These are phyloP conservation scores for Stygiomarasmius scandens DNA, from an alignment of 1,284 basidiomycete genomes.

Conservation along the genomic window DNA sequence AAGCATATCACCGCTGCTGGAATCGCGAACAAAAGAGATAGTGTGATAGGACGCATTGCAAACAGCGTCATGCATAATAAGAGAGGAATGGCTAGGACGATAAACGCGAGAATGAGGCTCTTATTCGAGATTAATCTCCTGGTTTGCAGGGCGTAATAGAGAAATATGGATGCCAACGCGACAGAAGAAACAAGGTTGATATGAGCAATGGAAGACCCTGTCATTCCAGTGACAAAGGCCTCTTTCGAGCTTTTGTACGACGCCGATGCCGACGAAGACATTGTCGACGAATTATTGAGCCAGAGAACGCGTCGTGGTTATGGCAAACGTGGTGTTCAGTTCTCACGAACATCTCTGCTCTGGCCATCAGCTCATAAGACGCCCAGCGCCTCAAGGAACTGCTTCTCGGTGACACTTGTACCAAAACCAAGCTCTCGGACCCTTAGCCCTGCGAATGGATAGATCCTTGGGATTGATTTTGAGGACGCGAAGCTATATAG, in stretches of 20 bases:
- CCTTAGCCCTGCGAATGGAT: too few species aligned
- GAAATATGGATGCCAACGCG: conserved; percentile 68
- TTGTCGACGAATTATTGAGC: too few species aligned
- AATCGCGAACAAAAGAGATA: conserved; percentile 54
- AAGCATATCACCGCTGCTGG: conserved; percentile 45
- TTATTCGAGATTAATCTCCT: conserved; percentile 41
- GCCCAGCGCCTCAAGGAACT: too few species aligned
- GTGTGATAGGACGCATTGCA: conserved; percentile 55
- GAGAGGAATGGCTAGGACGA: conserved; percentile 73
- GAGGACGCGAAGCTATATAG: too few species aligned
- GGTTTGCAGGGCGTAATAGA: conserved; percentile 63
- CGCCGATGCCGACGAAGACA: background rate
- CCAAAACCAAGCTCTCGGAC: too few species aligned
- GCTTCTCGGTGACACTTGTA: too few species aligned
- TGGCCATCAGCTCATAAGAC: too few species aligned
- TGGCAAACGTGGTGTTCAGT: too few species aligned
- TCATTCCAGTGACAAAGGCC: conserved; percentile 82
- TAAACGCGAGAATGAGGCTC: conserved; percentile 60
- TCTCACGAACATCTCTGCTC: too few species aligned
- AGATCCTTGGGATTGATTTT: too few species aligned
- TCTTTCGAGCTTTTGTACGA: conserved; percentile 85
- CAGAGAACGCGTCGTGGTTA: too few species aligned
- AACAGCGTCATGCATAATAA: conserved; percentile 80
- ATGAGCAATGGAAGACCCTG: conserved; percentile 75
- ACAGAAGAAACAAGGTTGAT: conserved; percentile 77